Evolutionary conservation across 2,329 filamentous ascomycete species (phyloP), one percentile per base, ranked within the genome.

Genomic region (Cladosporium sphaerospermum): DNA sequence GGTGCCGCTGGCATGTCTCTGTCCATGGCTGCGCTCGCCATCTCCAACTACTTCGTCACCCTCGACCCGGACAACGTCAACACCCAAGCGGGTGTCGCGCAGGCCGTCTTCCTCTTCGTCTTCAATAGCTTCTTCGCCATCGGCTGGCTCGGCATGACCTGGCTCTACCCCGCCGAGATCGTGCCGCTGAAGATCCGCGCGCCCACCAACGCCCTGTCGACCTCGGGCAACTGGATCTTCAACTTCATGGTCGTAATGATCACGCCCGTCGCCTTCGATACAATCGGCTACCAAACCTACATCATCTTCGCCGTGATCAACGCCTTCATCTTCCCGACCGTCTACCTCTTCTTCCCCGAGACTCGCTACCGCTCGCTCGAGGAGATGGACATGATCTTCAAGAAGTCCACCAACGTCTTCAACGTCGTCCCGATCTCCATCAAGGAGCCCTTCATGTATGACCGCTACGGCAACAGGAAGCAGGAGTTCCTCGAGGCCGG

Each of bases 271-370:
- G 51, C 51, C 18, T 53, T 53, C 37, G 51, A 46, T 16, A 46
- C 37, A 54, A 85, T 85, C 56, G 66, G 69, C 13, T 78, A 80
- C 69, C 72, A 80, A 61, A 84, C 82, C 0, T 85, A 85, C 66
- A 78, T 81, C 61, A 79, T 86, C 59, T 86, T 86, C 62, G 82
- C 83, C 10, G 75, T 82, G 42, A 82, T 85, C 70, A 85, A 85
- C 65, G 75, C 77, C 58, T 71, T 78, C 59, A 82, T 83, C 64
- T 73, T 82, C 0, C 80, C 80, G 0, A 60, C 55, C 42, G 59
- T 65, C 13, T 69, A 67, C 56, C 64, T 64, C 41, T 63, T 83
- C 72, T 63, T 62, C 37, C 82, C 82, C 0, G 83, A 85, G 67
- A 85, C 83, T 6, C 78, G 78, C 1, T 81, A 81, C 62, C 75